These are phyloP conservation scores for Xylaria sp. DNA, from an alignment of 2,329 filamentous ascomycete species.

Conservation along the genomic window DNA sequence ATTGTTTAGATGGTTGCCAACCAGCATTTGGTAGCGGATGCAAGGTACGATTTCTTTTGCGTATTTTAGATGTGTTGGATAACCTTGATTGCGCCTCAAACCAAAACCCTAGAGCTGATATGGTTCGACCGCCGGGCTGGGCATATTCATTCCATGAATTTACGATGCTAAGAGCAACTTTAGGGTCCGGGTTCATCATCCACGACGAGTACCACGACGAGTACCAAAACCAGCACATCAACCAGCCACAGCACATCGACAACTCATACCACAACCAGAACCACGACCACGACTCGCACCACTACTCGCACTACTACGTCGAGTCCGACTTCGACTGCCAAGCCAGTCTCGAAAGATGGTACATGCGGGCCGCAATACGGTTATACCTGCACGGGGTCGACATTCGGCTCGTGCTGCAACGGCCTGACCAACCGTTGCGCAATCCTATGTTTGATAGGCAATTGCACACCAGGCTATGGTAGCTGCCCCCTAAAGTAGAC, in stretches of 20 bases:
- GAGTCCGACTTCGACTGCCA: constrained; percentile 36
- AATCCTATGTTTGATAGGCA: constrained; percentile 38
- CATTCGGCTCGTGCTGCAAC: constrained; percentile 39
- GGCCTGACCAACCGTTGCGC: constrained; percentile 31
- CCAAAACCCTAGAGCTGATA: neutral
- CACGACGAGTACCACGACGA: constrained; percentile 7
- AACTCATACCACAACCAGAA: constrained; percentile 37
- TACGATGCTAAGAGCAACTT: neutral
- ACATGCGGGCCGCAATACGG: constrained; percentile 37
- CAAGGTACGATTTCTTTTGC: constrained; percentile 39
- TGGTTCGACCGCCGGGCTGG: neutral
- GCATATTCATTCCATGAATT: neutral
- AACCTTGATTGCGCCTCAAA: neutral
- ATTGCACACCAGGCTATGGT: constrained; percentile 38
- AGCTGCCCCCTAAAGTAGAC: constrained; percentile 24
- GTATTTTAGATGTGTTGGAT: neutral
- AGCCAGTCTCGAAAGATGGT: constrained; percentile 38
- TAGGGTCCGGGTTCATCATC: constrained; percentile 16
- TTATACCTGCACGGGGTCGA: constrained; percentile 37
- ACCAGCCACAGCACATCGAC: constrained; percentile 32
- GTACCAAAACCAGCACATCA: constrained; percentile 30
- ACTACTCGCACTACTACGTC: constrained; percentile 34
- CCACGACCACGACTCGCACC: constrained; percentile 33
- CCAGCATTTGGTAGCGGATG: constrained; percentile 47
- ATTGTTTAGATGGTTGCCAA: constrained; percentile 55